phyloP scores from a whole-genome alignment of 2,329 filamentous ascomycete species.

The Cordyceps militaris region DNA sequence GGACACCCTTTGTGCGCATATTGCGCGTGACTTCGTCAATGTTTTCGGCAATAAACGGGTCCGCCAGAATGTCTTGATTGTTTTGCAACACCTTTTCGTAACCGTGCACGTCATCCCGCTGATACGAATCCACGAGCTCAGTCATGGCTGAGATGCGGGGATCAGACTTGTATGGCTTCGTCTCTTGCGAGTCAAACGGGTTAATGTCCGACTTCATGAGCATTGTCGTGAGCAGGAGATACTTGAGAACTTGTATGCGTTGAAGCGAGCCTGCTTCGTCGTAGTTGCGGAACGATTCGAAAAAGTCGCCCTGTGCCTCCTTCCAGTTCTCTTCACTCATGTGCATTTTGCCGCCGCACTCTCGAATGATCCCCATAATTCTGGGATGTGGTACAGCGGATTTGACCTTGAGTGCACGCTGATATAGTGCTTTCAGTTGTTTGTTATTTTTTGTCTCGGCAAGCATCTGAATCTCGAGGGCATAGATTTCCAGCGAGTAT shows the following conservation, averaged over 20 bases:
- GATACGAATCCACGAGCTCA: slow-evolving; percentile 91
- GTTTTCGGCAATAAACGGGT: slow-evolving; percentile 96
- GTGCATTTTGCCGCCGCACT: slow-evolving; percentile 99
- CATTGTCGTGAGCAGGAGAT: slow-evolving; percentile 94
- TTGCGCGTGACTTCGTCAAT: slow-evolving; percentile 98
- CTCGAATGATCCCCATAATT: slow-evolving; percentile 98
- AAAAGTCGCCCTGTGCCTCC: slow-evolving; percentile 93
- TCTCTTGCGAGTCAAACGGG: slow-evolving; percentile 97
- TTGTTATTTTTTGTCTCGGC: slow-evolving; percentile 97
- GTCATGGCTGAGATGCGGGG: slow-evolving; percentile 96
- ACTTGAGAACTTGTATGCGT: slow-evolving; percentile 94
- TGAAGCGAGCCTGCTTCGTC: slow-evolving; percentile 96
- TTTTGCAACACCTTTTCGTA: slow-evolving; percentile 84
- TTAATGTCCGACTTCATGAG: slow-evolving; percentile 98
- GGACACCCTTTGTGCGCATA: slow-evolving; percentile 91
- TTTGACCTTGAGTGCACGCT: slow-evolving; percentile 81
- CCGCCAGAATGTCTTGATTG: slow-evolving; percentile 82
- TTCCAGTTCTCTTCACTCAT: slow-evolving; percentile 99
- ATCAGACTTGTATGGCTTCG: slow-evolving; percentile 95
- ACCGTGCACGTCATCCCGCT: slow-evolving; percentile 84
- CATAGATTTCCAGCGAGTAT: slow-evolving; percentile 91
- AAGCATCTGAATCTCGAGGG: slow-evolving; percentile 97
- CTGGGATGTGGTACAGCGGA: slow-evolving; percentile 98
- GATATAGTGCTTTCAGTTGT: slow-evolving; percentile 85
- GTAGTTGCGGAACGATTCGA: slow-evolving; percentile 97